phyloP scores from a whole-genome alignment of 2,329 filamentous ascomycete genomes.

The Colletotrichum theobromicola region DNA sequence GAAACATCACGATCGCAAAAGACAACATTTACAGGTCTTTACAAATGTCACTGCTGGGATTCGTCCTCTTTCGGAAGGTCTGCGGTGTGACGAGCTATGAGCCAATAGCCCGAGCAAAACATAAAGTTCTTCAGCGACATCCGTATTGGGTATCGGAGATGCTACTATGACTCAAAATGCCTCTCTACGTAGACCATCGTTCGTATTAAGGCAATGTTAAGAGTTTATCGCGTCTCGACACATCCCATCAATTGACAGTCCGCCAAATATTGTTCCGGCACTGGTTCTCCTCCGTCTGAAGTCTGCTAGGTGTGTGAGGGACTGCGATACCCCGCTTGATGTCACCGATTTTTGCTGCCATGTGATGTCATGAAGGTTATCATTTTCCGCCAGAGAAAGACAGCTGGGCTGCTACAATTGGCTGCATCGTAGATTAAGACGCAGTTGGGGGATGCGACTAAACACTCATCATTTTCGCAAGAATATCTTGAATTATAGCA shows the following conservation, averaged over 20 bases:
- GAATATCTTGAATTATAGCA: not conserved
- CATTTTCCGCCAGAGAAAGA: not conserved
- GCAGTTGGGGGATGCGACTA: not conserved
- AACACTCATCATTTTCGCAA: not conserved
- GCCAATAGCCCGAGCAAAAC: not conserved
- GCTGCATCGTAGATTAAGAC: not conserved
- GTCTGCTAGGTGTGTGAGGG: not conserved
- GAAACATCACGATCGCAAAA: not conserved
- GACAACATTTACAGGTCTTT: not conserved
- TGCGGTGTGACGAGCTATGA: not conserved
- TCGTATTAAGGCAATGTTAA: accelerated
- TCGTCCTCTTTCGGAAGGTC: not conserved
- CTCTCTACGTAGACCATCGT: not conserved
- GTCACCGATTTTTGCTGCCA: not conserved
- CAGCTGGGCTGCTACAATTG: not conserved
- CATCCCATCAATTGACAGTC: accelerated
- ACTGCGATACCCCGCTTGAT: not conserved
- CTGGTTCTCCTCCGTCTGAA: not conserved
- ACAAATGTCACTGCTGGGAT: not conserved
- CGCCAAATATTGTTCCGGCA: not conserved
- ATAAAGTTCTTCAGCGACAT: not conserved
- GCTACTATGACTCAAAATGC: accelerated
- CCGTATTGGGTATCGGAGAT: accelerated
- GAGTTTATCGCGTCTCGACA: not conserved
- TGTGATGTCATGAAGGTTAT: not conserved